Evolutionary conservation across 495 filamentous ascomycete genomes (phyloP), one percentile per base, ranked within the genome.

Genomic region (Massariosphaeria phaeospora): DNA sequence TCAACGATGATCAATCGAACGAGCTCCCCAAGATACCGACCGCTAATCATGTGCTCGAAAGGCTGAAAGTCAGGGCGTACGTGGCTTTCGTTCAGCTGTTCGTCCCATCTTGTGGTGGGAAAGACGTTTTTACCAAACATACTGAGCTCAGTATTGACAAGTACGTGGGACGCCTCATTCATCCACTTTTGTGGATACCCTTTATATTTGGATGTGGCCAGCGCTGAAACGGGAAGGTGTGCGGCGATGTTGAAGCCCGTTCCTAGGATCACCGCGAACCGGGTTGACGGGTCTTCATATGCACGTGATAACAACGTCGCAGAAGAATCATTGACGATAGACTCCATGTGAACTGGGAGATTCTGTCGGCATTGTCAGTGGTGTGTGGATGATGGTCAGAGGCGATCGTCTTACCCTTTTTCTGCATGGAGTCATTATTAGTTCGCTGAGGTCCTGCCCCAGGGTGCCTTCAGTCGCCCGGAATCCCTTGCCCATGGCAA

Each of bases 401-500:
- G 23, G 8, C n/a, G 17, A 24, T 48, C 35, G 27, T 25, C 66
- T 46, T 51, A 75, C 73, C 39, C 63, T 48, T 44, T 75, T 75
- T 42, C 72, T 69, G 66, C 79, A 86, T 24, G 81, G 76, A 30
- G 70, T 60, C 56, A 76, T 76, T 48, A 86, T 76, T 44, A 86
- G 67, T 27, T 78, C 73, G 3, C 76, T 76, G 7, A 86, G 66
- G 57, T 86, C 82, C 35, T 75, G 69, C 21, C 81, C 82, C 20
- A 78, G 63, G 5, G 79, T 73, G 21, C 74, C 77, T 46, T 79
- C 71, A 3, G 78, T 80, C 42, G 79, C 82, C 39, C 72, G 66
- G 61, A 85, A 85, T 2, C 81, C 82, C 64, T 86, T 86, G 60
- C 83, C 83, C 83, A 86, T 86, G 13, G 74, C 72, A 33, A 81